phyloP scores from a whole-genome alignment of 2,329 filamentous ascomycete genomes.

The Magnaporthiopsis poae region DNA sequence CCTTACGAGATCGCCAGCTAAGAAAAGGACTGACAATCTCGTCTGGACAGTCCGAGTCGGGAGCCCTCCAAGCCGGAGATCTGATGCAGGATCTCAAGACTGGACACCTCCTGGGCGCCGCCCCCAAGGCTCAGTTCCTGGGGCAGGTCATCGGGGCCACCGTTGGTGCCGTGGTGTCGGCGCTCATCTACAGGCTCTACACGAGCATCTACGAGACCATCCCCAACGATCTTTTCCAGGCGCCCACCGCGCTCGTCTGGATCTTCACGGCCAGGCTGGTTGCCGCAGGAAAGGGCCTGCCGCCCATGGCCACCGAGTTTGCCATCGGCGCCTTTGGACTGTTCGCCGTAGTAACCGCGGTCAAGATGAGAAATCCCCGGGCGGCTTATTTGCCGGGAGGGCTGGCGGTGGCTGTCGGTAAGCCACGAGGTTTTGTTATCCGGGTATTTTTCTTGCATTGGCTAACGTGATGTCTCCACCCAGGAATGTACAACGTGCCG shows the following conservation, averaged over 20 bases:
- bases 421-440: conserved; percentile 19
- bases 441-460: background rate
- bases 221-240: conserved; percentile 81
- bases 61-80: conserved; percentile 88
- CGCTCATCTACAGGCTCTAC: conserved; percentile 81
- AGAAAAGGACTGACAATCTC: background rate
- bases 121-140: conserved; percentile 91
- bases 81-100: conserved; percentile 97
- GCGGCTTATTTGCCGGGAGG: conserved; percentile 74
- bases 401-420: conserved; percentile 87
- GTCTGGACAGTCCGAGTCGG: conserved; percentile 22
- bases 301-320: conserved; percentile 72
- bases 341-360: conserved; percentile 60
- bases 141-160: conserved; percentile 87
- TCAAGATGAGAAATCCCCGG: conserved; percentile 49
- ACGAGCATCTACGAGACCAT: conserved; percentile 73
- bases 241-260: conserved; percentile 93
- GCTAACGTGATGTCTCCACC: background rate
- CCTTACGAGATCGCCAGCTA: background rate
- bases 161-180: conserved; percentile 75
- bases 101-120: conserved; percentile 81
- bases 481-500: conserved; percentile 93
- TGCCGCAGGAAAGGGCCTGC: conserved; percentile 71
- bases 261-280: conserved; percentile 91
- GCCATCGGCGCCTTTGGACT: conserved; percentile 64